Conservation (phyloP, 106 monocot species). For the Dioscorea alata region DNA sequence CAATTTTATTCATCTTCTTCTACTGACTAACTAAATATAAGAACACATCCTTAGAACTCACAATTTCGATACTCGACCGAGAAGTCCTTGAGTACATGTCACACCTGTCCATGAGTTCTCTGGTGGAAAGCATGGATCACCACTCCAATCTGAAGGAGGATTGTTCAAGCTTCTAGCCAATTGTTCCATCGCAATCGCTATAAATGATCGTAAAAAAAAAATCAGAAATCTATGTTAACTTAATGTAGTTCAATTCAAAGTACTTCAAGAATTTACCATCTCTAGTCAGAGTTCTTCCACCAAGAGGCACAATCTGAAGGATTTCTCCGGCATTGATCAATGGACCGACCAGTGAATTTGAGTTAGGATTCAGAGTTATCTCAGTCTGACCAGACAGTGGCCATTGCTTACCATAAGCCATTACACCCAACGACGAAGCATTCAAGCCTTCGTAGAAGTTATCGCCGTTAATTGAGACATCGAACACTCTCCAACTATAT, state of each 20-base stretch:
- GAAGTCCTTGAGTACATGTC: conserved; percentile 18
- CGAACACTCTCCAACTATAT: conserved; percentile 82
- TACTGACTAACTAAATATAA: background rate
- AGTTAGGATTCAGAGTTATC: conserved; percentile 51
- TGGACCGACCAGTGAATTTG: conserved; percentile 67
- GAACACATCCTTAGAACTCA: conserved; percentile 16
- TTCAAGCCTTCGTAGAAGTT: conserved; percentile 57
- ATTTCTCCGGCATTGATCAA: conserved; percentile 78
- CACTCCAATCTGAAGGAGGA: conserved; percentile 52
- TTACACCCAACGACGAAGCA: conserved; percentile 54
- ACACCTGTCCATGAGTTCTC: conserved; percentile 58
- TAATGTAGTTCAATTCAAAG: background rate
- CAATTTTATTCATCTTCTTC: background rate
- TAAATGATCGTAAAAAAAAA: background rate
- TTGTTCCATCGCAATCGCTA: conserved; percentile 61
- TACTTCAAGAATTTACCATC: conserved; percentile 27
- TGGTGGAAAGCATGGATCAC: conserved; percentile 54
- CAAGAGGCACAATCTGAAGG: conserved; percentile 38
- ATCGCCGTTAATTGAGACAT: conserved; percentile 54
- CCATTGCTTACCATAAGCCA: conserved; percentile 69
- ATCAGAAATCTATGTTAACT: background rate
- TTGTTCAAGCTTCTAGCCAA: conserved; percentile 49
- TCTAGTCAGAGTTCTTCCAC: conserved; percentile 40
- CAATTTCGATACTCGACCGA: conserved; percentile 27
- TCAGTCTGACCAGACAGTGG: conserved; percentile 53